Evolutionary conservation across 805 yeast species (phyloP).

Genomic region (Isabelozyma gotoi): DNA sequence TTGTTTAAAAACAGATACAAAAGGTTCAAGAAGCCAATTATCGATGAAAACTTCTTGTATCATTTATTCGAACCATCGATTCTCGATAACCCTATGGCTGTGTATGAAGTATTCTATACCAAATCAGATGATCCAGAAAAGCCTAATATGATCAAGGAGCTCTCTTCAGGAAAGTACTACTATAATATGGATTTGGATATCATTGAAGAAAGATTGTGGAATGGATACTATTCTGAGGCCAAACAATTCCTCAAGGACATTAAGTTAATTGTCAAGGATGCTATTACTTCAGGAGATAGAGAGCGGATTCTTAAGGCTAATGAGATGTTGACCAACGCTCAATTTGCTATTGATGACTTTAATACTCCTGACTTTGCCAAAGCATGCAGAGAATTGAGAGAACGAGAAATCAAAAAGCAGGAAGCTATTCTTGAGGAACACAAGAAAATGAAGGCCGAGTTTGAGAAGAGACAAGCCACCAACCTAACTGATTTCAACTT

Average conservation of each 20-base stretch:
- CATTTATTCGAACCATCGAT: slow-evolving; percentile 73
- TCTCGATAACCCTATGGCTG: slow-evolving; percentile 32
- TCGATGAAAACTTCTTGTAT: slow-evolving; percentile 71
- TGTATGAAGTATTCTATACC: slow-evolving; percentile 41
- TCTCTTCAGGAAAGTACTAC: slow-evolving; percentile 67
- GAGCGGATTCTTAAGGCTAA: slow-evolving; percentile 80
- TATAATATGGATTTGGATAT: slow-evolving; percentile 92
- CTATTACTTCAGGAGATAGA: slow-evolving; percentile 72
- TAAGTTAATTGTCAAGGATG: slow-evolving; percentile 78
- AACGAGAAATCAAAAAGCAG: slow-evolving; percentile 61
- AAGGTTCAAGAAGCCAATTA: slow-evolving; percentile 84
- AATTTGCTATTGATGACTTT: slow-evolving; percentile 91
- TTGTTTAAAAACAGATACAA: slow-evolving; percentile 83
- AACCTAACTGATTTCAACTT: slow-evolving; percentile 5
- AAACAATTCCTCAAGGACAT: slow-evolving; percentile 84
- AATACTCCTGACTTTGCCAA: slow-evolving; percentile 66
- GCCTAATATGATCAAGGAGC: slow-evolving; percentile 79
- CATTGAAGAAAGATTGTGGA: slow-evolving; percentile 94
- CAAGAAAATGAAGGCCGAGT: slow-evolving; percentile 24
- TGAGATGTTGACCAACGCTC: slow-evolving; percentile 95
- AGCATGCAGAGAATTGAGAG: slow-evolving; percentile 73
- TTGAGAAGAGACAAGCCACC: slow-evolving; percentile 14
- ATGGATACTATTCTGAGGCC: slow-evolving; percentile 92
- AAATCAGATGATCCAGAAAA: slow-evolving; percentile 44
- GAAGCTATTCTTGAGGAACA: slow-evolving; percentile 40